These are phyloP conservation scores for Trichoderma cornu-damae DNA, from an alignment of 2,329 filamentous ascomycete genomes.

Conservation along the genomic window DNA sequence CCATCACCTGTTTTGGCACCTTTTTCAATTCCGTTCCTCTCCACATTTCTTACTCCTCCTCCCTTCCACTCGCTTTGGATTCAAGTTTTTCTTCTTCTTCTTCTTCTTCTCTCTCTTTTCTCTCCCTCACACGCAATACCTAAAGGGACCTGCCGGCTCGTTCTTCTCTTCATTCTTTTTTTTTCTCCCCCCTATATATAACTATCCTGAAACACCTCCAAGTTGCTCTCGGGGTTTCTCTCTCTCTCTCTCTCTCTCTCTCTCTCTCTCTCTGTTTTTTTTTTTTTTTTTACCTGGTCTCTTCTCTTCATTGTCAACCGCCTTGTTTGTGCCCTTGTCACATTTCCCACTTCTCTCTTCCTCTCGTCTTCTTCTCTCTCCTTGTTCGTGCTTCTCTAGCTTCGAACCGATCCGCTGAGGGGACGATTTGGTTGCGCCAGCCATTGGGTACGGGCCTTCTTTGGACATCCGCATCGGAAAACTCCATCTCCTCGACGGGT, in stretches of 20 bases:
- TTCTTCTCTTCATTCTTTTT: too few species aligned
- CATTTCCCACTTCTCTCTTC: not conserved
- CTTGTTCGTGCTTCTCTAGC: constrained; percentile 18
- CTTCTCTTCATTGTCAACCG: not conserved
- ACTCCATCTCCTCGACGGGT: not conserved
- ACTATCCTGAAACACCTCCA: too few species aligned
- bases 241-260: too few species aligned
- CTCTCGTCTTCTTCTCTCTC: constrained; percentile 3
- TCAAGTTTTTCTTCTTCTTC: not conserved
- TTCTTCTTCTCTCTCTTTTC: not conserved
- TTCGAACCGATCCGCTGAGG: constrained; percentile 17
- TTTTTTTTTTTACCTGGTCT: not conserved
- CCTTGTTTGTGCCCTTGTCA: not conserved
- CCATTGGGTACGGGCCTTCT: not conserved
- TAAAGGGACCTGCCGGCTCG: too few species aligned
- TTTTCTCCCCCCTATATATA: too few species aligned
- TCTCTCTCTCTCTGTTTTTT: not conserved
- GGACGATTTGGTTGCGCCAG: not conserved
- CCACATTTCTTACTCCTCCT: constrained; percentile 9
- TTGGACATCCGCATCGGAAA: not conserved
- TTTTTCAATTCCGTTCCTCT: constrained; percentile 9
- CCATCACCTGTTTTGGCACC: constrained; percentile 8
- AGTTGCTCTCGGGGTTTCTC: too few species aligned
- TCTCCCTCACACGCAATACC: too few species aligned
- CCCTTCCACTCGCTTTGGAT: constrained; percentile 7